Conservation (phyloP, 208 protist genomes). For the Naegleria fowleri region DNA sequence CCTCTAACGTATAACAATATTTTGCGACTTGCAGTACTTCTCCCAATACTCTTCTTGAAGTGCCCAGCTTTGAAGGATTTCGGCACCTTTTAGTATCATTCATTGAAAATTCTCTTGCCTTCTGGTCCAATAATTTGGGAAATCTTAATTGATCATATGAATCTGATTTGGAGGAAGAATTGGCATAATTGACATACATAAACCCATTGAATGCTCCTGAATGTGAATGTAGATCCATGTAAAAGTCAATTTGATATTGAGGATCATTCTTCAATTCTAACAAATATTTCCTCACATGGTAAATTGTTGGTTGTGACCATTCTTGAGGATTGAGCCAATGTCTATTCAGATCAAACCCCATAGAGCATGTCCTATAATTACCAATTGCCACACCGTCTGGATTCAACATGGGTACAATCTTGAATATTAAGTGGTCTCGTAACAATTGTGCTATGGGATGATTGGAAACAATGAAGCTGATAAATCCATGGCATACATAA, state of each 20-base stretch:
- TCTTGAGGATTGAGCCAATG: conserved; percentile 46
- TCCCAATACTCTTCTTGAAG: conserved; percentile 25
- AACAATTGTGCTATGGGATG: conserved; percentile 32
- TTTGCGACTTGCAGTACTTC: not conserved
- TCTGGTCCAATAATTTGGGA: conserved; percentile 33
- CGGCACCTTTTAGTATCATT: conserved; percentile 24
- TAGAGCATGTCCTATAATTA: conserved; percentile 47
- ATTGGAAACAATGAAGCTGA: conserved; percentile 38
- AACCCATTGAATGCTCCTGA: conserved; percentile 53
- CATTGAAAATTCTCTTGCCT: conserved; percentile 34
- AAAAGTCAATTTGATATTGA: conserved; percentile 41
- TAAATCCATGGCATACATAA: conserved; percentile 49
- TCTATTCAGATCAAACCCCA: conserved; percentile 52
- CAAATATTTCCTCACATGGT: conserved; percentile 38
- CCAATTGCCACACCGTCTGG: conserved; percentile 54
- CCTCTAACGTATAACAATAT: conserved; percentile 28
- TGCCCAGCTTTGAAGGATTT: conserved; percentile 38
- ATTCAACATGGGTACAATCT: conserved; percentile 60
- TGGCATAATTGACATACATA: conserved; percentile 39
- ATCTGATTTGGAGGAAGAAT: not conserved
- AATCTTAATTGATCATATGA: conserved; percentile 33
- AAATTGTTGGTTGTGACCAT: conserved; percentile 46
- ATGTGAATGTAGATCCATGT: conserved; percentile 54
- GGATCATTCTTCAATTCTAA: conserved; percentile 22
- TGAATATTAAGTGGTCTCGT: conserved; percentile 50